Conservation (phyloP, 1,284 basidiomycete genomes). For the Sparassis latifolia region DNA sequence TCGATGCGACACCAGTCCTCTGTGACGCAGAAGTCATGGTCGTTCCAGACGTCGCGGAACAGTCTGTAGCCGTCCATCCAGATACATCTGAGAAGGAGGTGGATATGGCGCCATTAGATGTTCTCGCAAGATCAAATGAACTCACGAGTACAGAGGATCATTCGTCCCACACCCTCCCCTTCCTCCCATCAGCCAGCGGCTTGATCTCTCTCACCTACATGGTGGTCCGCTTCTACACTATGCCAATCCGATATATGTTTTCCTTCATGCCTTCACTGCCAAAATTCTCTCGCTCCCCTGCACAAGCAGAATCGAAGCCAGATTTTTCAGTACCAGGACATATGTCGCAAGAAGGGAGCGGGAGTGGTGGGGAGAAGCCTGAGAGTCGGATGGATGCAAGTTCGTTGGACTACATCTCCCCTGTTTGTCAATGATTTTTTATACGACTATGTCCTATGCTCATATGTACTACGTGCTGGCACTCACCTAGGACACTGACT, state of each 20-base stretch:
- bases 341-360: slow-evolving; percentile 3
- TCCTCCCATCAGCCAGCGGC: slow-evolving; percentile 17
- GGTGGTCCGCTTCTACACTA: slow-evolving; percentile 24
- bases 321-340: slow-evolving; percentile 7
- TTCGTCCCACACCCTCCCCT: slow-evolving; percentile 11
- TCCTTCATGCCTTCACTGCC: slow-evolving; percentile 21
- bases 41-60: slow-evolving; percentile 17
- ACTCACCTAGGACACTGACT: slow-evolving; percentile 36
- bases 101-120: slow-evolving; percentile 10
- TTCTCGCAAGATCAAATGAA: slow-evolving; percentile 5
- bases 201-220: slow-evolving; percentile 21
- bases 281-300: slow-evolving; percentile 5
- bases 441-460: slow-evolving; percentile 32
- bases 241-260: slow-evolving; percentile 25
- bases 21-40: slow-evolving; percentile 21
- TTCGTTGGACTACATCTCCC: slow-evolving; percentile 25
- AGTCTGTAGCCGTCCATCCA: slow-evolving; percentile 18
- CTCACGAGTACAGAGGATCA: slow-evolving; percentile 4
- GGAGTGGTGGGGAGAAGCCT: slow-evolving; percentile 4
- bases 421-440: slow-evolving; percentile 46
- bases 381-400: background rate
- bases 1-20: slow-evolving; percentile 27
- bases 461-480: slow-evolving; percentile 39
- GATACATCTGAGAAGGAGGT: slow-evolving; percentile 18
- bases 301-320: slow-evolving; percentile 9